Evolutionary conservation across 1,284 basidiomycete species (phyloP), one percentile per base, ranked within the genome.

Genomic region (Polyporus tsugae): DNA sequence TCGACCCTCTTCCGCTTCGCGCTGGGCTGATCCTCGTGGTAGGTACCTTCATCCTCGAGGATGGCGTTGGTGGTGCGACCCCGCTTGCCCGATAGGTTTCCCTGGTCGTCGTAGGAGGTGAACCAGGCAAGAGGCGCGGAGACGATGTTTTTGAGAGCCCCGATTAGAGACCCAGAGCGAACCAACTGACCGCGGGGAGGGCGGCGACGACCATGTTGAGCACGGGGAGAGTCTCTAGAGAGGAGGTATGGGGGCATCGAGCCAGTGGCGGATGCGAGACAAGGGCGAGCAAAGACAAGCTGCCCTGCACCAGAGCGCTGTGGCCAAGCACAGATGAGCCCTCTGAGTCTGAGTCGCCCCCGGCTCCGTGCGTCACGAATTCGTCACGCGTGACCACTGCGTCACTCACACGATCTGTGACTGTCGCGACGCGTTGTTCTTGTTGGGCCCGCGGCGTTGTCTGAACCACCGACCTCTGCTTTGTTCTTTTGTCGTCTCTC

Each of bases 141-240:
- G 52, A 78, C 70, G 66, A 79, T 65, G 71, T 72, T 78, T 76
- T 78, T 78, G 65, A 79, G 63, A 19, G 77, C 70, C 59, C 77
- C 77, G 60, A 79, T 65, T 46, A 78, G 58, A 52, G 78, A 78
- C 60, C 70, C 66, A 19, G 77, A 75, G 68, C 78, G 76, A 59
- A 65, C 60, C 60, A 76, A 68, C 65, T 74, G 68, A 65, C 62
- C 66, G 60, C 66, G 67, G 36, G 70, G 64, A 33, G 68, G 63
- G 65, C 66, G 68, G 49, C 71, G 74, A 60, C 70, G 72, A 49
- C 63, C 70, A 71, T 73, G 70, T 38, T 60, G 69, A 36, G 65
- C 66, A 39, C 69, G 70, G 15, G 67, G 70, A n/a, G 68, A 72
- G 62, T 68, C 71, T 65, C 72, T 69, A 46, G 71, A 64, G 57